phyloP scores from a whole-genome alignment of 306 rosid genomes.

The Lithocarpus polystachyus region DNA sequence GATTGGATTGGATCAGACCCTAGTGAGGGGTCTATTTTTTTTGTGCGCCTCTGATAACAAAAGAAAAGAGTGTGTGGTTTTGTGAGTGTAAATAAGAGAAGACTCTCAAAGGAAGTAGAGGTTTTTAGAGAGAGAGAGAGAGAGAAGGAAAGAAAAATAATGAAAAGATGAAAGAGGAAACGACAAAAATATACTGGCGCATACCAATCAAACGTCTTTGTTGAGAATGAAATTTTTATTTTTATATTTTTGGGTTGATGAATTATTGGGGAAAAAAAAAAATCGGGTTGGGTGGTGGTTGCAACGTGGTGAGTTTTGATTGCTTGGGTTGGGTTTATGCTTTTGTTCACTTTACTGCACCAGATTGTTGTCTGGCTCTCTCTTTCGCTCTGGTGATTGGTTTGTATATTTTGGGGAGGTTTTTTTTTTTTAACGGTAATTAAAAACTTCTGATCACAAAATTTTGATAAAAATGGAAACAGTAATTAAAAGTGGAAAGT shows the following conservation, averaged over 20 bases:
- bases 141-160: neutral
- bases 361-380: neutral
- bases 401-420: neutral
- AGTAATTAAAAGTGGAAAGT: too few relatives aligned
- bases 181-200: constrained; percentile 4
- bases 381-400: neutral
- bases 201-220: constrained; percentile 9
- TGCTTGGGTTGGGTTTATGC: neutral
- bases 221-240: neutral
- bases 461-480: too few relatives aligned
- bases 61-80: neutral
- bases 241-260: neutral
- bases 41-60: neutral
- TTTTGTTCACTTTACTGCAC: neutral
- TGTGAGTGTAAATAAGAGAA: neutral
- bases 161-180: neutral
- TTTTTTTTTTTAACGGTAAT: constrained; percentile 4
- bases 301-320: constrained; percentile 6
- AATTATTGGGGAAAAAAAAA: neutral
- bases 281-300: neutral
- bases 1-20: constrained; percentile 22
- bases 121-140: neutral
- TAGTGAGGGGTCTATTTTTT: constrained; percentile 4
- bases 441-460: neutral
- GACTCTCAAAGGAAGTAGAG: too few relatives aligned